These are phyloP conservation scores for Alternaria metachromatica DNA, from an alignment of 2,329 filamentous ascomycete genomes.

Conservation along the genomic window DNA sequence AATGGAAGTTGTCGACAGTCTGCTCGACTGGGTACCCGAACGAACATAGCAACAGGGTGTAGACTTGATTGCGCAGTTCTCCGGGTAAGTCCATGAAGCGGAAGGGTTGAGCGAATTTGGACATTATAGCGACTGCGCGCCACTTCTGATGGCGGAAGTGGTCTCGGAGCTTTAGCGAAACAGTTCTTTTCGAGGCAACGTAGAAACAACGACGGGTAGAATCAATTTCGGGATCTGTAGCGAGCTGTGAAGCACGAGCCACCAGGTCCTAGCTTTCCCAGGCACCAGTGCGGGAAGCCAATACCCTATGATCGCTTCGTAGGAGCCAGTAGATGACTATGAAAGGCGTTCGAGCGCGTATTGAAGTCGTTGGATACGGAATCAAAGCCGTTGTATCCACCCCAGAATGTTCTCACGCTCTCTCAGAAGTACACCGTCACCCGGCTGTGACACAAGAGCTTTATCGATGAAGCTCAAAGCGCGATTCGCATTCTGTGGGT, in stretches of 20 bases:
- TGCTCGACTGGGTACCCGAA: not conserved
- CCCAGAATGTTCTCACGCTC: slow-evolving; percentile 12
- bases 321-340: too few relatives aligned
- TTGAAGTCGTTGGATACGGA: not conserved
- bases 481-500: not conserved
- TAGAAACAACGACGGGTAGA: not conserved
- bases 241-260: not conserved
- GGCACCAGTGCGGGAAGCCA: not conserved
- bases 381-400: slow-evolving; percentile 1
- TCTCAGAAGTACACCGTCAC: slow-evolving; percentile 6
- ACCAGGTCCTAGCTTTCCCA: not conserved
- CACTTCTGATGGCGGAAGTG: not conserved
- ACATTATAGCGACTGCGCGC: not conserved
- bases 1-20: accelerated
- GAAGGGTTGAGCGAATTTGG: not conserved
- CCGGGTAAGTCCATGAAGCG: not conserved
- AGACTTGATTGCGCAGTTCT: not conserved
- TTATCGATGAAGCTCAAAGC: slow-evolving; percentile 3
- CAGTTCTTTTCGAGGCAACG: too few relatives aligned
- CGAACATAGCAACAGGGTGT: not conserved
- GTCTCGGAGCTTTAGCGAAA: too few relatives aligned
- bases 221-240: not conserved
- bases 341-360: too few relatives aligned
- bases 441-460: slow-evolving; percentile 3
- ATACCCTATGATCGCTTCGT: too few relatives aligned